Conservation (phyloP, 768 basidiomycete species). For the Suillus fuscotomentosus region DNA sequence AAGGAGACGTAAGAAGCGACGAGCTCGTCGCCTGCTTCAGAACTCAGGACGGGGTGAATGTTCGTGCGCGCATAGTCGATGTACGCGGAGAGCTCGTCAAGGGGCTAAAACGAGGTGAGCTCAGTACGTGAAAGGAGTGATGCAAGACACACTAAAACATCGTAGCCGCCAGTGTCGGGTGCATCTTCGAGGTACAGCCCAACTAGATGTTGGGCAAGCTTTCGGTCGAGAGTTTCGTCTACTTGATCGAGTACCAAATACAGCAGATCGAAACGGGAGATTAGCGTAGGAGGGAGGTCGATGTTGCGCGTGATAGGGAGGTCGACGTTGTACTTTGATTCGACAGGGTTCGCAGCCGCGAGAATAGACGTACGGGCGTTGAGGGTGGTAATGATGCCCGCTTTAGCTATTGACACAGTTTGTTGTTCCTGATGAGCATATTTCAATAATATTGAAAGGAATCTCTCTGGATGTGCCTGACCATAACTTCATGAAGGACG, state of each 20-base stretch:
- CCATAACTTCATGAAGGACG: conserved; percentile 99
- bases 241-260: conserved; percentile 96
- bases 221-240: conserved; percentile 84
- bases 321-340: conserved; percentile 91
- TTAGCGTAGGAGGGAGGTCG: conserved; percentile 94
- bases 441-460: not conserved
- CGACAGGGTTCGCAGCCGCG: conserved; percentile 96
- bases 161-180: conserved; percentile 61
- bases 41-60: conserved; percentile 83
- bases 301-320: conserved; percentile 94
- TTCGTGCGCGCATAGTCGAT: conserved; percentile 89
- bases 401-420: conserved; percentile 98
- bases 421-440: conserved; percentile 81
- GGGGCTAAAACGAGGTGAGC: conserved; percentile 50
- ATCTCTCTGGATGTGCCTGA: conserved; percentile 29
- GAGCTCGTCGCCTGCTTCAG: conserved; percentile 81
- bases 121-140: conserved; percentile 2
- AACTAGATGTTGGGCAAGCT: conserved; percentile 90
- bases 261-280: conserved; percentile 95
- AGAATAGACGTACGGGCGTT: conserved; percentile 98
- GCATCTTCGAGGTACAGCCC: conserved; percentile 91
- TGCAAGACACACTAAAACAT: conserved; percentile 66
- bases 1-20: conserved; percentile 91
- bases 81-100: conserved; percentile 90
- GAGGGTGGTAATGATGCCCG: conserved; percentile 96